A percentile compares a stretch with the other conserved stretches of the same genome.
Evolutionary conservation across 2,329 filamentous ascomycete genomes (phyloP).

Genomic region (Didymella lethalis): DNA sequence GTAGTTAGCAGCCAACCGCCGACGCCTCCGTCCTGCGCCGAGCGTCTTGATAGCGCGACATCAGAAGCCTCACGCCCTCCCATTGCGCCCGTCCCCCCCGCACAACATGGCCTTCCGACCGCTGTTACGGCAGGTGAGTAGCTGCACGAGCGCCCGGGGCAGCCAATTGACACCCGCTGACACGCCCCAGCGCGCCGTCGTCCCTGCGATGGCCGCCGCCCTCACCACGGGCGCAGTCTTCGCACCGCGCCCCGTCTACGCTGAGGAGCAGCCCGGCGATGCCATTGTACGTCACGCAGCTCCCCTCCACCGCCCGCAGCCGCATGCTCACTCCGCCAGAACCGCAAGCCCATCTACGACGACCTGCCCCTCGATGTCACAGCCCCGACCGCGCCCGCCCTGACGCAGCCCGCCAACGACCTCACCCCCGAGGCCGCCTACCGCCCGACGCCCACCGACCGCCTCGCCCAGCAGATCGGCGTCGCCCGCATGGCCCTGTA

Average conservation of each 20-base stretch:
- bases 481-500: slow-evolving; percentile 82
- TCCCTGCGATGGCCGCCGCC: slow-evolving; percentile 55
- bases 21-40: too few species aligned
- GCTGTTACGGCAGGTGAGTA: slow-evolving; percentile 62
- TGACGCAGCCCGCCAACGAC: slow-evolving; percentile 45
- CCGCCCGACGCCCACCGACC: slow-evolving; percentile 82
- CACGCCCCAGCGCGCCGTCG: slow-evolving; percentile 56
- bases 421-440: slow-evolving; percentile 39
- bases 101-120: slow-evolving; percentile 62
- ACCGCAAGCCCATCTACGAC: slow-evolving; percentile 79
- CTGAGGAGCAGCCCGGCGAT: slow-evolving; percentile 53
- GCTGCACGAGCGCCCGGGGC: too few species aligned
- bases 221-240: slow-evolving; percentile 57
- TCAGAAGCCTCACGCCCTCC: slow-evolving; percentile 33
- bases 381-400: slow-evolving; percentile 45
- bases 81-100: slow-evolving; percentile 44
- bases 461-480: slow-evolving; percentile 83
- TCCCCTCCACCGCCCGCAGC: neutral
- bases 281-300: slow-evolving; percentile 5
- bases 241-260: slow-evolving; percentile 57
- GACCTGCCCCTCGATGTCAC: slow-evolving; percentile 55
- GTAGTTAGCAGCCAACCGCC: slow-evolving; percentile 18
- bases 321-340: slow-evolving; percentile 13
- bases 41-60: slow-evolving; percentile 31
- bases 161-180: slow-evolving; percentile 17